Evolutionary conservation across 2,329 filamentous ascomycete genomes (phyloP), one percentile per base, ranked within the genome.

Genomic region (Xylaria sp.): DNA sequence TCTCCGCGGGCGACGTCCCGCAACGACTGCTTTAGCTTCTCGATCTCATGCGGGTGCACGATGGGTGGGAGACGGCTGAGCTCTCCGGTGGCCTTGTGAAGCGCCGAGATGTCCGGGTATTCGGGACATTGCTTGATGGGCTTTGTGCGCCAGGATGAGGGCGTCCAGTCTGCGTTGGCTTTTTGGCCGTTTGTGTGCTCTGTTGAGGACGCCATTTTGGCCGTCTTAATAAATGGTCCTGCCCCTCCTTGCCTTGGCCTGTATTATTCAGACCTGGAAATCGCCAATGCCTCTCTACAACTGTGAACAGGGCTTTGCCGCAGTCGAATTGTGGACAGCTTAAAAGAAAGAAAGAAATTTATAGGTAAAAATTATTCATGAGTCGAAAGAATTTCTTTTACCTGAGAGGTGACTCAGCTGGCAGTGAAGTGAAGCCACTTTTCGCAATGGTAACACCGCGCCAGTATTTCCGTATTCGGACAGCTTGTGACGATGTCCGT

Each of bases 1-100:
- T 95, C 94, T 40, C 96, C 96, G 42, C 92, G 84, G 5, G 96
- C 96, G 6, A 97, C 96, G 82, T 97, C 93, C 67, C 89, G 89
- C 26, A 99, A 86, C 75, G 89, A 91, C 61, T 88, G 85, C 78
- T 94, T 94, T 62, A 99, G 87, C 71, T 89, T 91, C 74, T 88
- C 85, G 77, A 99, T 97, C 81, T 96, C 93, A 58, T 86, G 86
- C 4, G 92, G 90, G 65, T 93, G 93, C 36, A 96, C 93, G 58
- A 96, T 88, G 28, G 93, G 93, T 6, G 93, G 93, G 9, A 96
- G 84, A 33, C 85, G 85, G 57, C 86, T 81, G 44, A 96, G 89
- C 79, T 93, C 90, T 1, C 82, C 79, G 54, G 89, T 82, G 15
- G 91, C 88, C 56, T 85, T 85, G 60, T 85, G 80, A 46, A 94